Evolutionary conservation across 2,329 filamentous ascomycete genomes (phyloP).

Genomic region (Ophiocordyceps robertsii): DNA sequence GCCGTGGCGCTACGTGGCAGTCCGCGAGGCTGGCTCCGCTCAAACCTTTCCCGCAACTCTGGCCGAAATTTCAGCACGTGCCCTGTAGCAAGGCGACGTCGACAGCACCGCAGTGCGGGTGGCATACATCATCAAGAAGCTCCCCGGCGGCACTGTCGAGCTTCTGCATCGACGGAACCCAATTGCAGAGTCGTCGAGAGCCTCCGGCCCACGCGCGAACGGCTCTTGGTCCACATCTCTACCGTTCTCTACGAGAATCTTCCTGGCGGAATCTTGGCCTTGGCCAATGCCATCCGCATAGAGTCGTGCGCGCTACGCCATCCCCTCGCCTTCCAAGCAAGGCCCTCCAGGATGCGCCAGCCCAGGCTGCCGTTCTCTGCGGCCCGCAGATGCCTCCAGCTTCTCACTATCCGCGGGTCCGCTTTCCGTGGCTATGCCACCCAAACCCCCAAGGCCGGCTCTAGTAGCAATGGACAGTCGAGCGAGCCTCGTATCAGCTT

Average conservation of each 20-base stretch:
- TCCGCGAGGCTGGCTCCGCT: slow-evolving; percentile 6
- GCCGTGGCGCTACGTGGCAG: neutral
- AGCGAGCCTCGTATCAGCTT: slow-evolving; percentile 8
- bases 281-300: neutral
- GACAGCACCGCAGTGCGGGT: neutral
- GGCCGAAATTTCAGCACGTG: slow-evolving; percentile 10
- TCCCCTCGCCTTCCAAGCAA: neutral
- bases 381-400: slow-evolving; percentile 14
- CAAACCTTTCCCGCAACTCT: slow-evolving; percentile 11
- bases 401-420: slow-evolving; percentile 13
- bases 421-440: slow-evolving; percentile 18
- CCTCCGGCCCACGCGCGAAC: no score
- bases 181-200: no score
- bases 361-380: slow-evolving; percentile 15
- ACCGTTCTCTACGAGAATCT: no score
- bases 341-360: slow-evolving; percentile 14
- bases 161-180: no score
- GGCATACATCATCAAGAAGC: no score
- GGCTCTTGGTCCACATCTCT: no score
- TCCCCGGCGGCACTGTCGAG: no score
- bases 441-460: slow-evolving; percentile 8
- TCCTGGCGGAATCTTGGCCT: no score
- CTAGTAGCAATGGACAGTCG: slow-evolving; percentile 4
- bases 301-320: neutral
- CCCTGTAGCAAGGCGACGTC: neutral